Evolutionary conservation across 768 basidiomycete species (phyloP), one percentile per base, ranked within the genome.

Genomic region (Fibroporia radiculosa): DNA sequence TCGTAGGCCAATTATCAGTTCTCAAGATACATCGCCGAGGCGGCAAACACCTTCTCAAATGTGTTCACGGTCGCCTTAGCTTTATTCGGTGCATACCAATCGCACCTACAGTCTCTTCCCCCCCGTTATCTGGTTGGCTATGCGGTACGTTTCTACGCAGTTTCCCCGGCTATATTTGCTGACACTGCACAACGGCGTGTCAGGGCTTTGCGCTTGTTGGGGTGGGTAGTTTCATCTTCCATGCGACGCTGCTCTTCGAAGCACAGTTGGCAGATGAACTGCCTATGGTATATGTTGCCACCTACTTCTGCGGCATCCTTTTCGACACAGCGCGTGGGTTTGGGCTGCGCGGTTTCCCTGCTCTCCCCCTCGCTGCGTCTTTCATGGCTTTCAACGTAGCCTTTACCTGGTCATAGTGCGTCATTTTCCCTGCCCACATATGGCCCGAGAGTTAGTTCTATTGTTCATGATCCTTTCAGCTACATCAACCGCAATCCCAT

Each of bases 181-280:
- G 12, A 37, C 33, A 7, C 26, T 35, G 33, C 18, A 22, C 36
- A 26, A 12, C 35, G 28, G 42, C 24, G 27, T 38, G 29, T 29
- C 42, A 85, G 82, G 82, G 82, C 3, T 69, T 86, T 47, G 77
- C 68, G 14, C 62, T 85, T 16, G 77, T 89, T 34, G 86, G 84
- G n/a, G 48, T 85, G 11, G 86, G 87, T 16, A 85, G 83, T 56
- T 78, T 82, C 55, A 74, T 79, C 37, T 91, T 91, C 59, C 87
- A 91, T 51, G 82, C 82, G 10, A 87, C 83, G 1, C 67, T 91
- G 24, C 67, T 75, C 29, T 91, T 78, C 60, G 73, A 79, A 51
- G 84, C 85, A 8, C 87, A 91, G 56, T 74, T 86, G 42, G 80
- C 83, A 27, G 87, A 91, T 54, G 87, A 91, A 57, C 66, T 91